phyloP scores from a whole-genome alignment of 495 filamentous ascomycete genomes.

The Trichoderma erinaceum region DNA sequence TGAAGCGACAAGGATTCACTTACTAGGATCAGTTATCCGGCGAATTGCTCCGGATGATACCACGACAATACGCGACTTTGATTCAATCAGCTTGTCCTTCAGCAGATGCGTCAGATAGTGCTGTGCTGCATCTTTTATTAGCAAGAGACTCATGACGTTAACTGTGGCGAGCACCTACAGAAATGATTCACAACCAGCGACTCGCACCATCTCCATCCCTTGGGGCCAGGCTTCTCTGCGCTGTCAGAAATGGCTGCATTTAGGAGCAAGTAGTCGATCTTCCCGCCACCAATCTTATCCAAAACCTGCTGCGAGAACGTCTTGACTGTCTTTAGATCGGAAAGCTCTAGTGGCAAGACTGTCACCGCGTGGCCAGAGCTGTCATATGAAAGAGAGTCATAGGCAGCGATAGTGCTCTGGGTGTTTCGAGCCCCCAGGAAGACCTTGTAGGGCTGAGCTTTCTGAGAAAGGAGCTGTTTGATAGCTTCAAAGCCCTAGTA shows the following conservation, averaged over 20 bases:
- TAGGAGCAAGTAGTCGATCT: constrained; percentile 38
- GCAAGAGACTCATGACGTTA: neutral
- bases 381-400: constrained; percentile 31
- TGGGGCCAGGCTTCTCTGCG: constrained; percentile 23
- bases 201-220: constrained; percentile 36
- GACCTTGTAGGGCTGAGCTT: constrained; percentile 35
- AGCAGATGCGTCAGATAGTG: constrained; percentile 40
- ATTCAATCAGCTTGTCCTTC: constrained; percentile 32
- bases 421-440: constrained; percentile 40
- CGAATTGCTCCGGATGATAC: constrained; percentile 37
- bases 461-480: constrained; percentile 32
- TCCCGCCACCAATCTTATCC: constrained; percentile 29
- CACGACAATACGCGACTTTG: constrained; percentile 34
- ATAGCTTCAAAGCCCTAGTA: constrained; percentile 39
- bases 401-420: constrained; percentile 30
- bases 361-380: constrained; percentile 30
- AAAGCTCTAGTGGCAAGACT: constrained; percentile 38
- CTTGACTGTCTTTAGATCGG: constrained; percentile 30
- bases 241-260: constrained; percentile 31
- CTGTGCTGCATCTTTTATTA: constrained; percentile 30
- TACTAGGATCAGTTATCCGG: constrained; percentile 29
- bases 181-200: constrained; percentile 39
- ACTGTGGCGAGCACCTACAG: constrained; percentile 23
- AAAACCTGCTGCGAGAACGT: constrained; percentile 33
- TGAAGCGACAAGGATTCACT: constrained; percentile 9